phyloP scores from a whole-genome alignment of 768 basidiomycete genomes.

The Mycena galericulata region DNA sequence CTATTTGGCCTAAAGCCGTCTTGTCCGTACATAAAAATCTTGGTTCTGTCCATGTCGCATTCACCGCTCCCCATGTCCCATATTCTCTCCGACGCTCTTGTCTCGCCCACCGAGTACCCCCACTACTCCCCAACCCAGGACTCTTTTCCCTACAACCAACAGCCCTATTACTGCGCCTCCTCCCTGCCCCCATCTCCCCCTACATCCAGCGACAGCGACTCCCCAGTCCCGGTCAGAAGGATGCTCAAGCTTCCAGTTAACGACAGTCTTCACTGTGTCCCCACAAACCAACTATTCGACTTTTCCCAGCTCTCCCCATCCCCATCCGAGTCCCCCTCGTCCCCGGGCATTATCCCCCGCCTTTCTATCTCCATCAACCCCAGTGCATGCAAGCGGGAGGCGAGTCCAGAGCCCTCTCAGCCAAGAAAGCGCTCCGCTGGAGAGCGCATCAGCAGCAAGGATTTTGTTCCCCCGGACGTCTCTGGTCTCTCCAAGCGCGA shows the following conservation, averaged over 20 bases:
- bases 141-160: slow-evolving; percentile 47
- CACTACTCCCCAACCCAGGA: slow-evolving; percentile 56
- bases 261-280: slow-evolving; percentile 66
- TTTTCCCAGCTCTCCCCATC: slow-evolving; percentile 52
- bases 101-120: slow-evolving; percentile 56
- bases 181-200: slow-evolving; percentile 63
- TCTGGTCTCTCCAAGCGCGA: slow-evolving; percentile 90
- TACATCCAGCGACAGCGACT: slow-evolving; percentile 58
- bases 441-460: slow-evolving; percentile 74
- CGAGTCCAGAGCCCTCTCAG: slow-evolving; percentile 53
- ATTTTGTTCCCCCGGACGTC: slow-evolving; percentile 91
- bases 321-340: slow-evolving; percentile 49
- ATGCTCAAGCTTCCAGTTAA: slow-evolving; percentile 67
- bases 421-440: slow-evolving; percentile 58
- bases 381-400: slow-evolving; percentile 57
- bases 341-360: slow-evolving; percentile 45
- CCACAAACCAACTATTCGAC: slow-evolving; percentile 83
- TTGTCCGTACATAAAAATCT: background rate
- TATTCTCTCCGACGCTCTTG: slow-evolving; percentile 67
- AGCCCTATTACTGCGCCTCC: slow-evolving; percentile 63
- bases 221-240: slow-evolving; percentile 57
- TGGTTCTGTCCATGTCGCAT: background rate
- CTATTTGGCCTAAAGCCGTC: background rate
- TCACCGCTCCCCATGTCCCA: slow-evolving; percentile 57
- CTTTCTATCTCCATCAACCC: slow-evolving; percentile 51